phyloP scores from a whole-genome alignment of 164 flowering plant species.

The Vitis vinifera region DNA sequence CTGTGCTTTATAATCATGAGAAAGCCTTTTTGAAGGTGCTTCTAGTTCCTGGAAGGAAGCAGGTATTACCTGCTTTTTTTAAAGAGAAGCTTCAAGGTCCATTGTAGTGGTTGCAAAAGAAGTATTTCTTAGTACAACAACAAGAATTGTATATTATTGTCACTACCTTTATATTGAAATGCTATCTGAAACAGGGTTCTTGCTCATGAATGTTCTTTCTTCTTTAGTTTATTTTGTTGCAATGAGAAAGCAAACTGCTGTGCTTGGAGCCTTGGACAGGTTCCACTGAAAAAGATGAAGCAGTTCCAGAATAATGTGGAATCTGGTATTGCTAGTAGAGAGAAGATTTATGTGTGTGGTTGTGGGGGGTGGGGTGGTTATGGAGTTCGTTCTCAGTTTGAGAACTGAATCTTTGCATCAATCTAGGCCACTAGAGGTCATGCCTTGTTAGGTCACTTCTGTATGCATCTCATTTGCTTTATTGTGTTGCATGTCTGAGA shows the following conservation, averaged over 20 bases:
- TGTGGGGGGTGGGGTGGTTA: neutral
- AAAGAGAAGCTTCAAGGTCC: neutral
- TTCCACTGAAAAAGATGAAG: neutral
- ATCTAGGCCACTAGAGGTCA: neutral
- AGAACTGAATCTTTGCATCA: neutral
- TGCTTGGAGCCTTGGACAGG: neutral
- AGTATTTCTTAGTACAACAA: neutral
- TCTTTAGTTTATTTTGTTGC: no score
- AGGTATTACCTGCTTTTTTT: neutral
- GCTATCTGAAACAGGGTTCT: neutral
- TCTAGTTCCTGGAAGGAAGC: neutral
- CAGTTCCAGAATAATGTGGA: neutral
- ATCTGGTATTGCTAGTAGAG: neutral
- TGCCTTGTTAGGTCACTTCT: no score
- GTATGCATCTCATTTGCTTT: no score
- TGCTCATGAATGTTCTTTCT: neutral
- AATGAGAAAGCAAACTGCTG: neutral
- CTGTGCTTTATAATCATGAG: neutral
- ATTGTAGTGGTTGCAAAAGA: neutral
- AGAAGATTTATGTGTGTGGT: neutral
- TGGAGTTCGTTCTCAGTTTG: no score
- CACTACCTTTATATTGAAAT: neutral
- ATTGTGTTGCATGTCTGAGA: no score
- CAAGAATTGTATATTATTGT: neutral
- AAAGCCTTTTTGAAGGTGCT: neutral